Evolutionary conservation across 2,329 filamentous ascomycete genomes (phyloP), one percentile per base, ranked within the genome.

Genomic region (Pleoardoris graminearum): DNA sequence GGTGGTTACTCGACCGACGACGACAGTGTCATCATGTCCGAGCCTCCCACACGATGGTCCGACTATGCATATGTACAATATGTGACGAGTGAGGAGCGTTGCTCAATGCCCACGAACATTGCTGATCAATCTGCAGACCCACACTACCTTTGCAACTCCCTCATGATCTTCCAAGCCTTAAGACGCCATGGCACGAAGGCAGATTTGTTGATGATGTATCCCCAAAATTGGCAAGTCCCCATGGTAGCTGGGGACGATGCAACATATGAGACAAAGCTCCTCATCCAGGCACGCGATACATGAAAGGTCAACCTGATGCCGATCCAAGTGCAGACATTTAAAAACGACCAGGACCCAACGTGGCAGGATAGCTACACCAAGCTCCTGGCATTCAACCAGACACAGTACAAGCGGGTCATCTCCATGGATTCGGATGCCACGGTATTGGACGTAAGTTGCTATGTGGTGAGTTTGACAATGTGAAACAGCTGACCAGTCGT

Each of bases 341-440:
- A 66, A 27, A 38, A 52, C 19, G 17, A 39, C 10, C 54, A 54
- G 16, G 59, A 69, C 58, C 77, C 73, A 16, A 82, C 82, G 0
- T 86, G 83, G 84, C 79, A 82, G 39, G 79, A 81, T 21, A 84
- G 81, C 4, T 83, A 82, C 61, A 85, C 83, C 12, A 88, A 88
- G 64, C 77, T 87, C n/a, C 75, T 85, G 2, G 82, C 83, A 1
- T 88, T 87, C 63, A 85, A 85, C 50, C 82, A 86, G 49, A 83
- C 82, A 0, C 75, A 84, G 36, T 88, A 87, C 57, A 71, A 77
- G 11, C 75, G 81, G 5, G 72, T 83, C 3, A 71, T 83, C 21
- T 74, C 77, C 46, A 68, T 83, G 21, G 81, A 88, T 63, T 85
- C 84, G 2, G 85, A 88, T 60, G 76, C 80, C 7, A 80, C 80